Base-by-base conservation (phyloP, 163 green algal genomes). In the Scenedesmus sp. region DNA sequence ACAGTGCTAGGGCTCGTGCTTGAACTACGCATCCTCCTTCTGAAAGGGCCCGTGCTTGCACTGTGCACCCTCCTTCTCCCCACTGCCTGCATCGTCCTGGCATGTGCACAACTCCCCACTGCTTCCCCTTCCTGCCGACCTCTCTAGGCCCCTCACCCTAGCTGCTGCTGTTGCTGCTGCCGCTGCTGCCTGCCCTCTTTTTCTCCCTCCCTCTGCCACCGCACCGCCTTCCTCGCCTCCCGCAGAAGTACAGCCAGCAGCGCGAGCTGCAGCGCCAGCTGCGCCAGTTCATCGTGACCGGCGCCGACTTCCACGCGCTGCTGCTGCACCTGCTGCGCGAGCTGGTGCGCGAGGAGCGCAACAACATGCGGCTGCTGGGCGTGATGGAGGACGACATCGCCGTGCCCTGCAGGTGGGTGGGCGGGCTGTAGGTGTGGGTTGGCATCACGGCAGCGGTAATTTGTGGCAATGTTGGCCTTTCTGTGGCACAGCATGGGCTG, bases 171-270 rank as follows among this genome's bases (percentile, higher is more conserved):
- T n/a, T 46, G 34, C 34, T 46, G 34, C 10, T 70, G 10, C 12
- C 10, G 62, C 9, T 16, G 10, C 10, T 70, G 16, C 16, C 16
- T 70, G 1, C 15, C 66, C 16, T 6, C 66, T 26, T 15, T 18
- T 4, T 4, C 15, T 2, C 10, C 1, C 26, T 8, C 20, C n/a
- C n/a, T n/a, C n/a, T n/a, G n/a, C n/a, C n/a, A n/a, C 46, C 23
- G 23, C 67, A 52, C 67, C 67, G n/a, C 26, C 2, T 26, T 12
- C 67, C 4, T n/a, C 16, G 18, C 70, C 52, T 23, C 16, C 59
- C 52, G 60, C 98, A 99, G 95, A 99, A 99, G 96, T 97, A 97
- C 94, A 97, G 94, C 89, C 96, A 99, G 86, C 98, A 99, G 93
- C 96, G 97, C 89, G 87, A 93, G 87, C 93, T 99, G 90, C 56